A percentile compares a stretch with the other conserved stretches of the same genome.
These are phyloP conservation scores for Neurospora pannonica DNA, from an alignment of 495 filamentous ascomycete species.

Conservation along the genomic window DNA sequence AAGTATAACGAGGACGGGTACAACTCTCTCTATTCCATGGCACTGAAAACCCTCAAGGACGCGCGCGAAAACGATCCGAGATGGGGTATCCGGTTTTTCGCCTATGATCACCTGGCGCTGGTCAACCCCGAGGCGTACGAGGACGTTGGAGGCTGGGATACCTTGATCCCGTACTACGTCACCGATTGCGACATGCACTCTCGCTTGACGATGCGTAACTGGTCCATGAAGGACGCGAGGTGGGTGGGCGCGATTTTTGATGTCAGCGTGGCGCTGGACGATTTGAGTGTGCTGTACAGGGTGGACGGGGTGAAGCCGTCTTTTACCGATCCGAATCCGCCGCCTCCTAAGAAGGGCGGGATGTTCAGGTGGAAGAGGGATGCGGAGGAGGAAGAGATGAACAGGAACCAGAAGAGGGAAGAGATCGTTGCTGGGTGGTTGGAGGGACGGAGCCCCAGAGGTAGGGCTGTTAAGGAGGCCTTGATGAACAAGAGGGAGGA, in stretches of 20 bases:
- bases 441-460: background rate
- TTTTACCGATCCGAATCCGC: slow-evolving; percentile 33
- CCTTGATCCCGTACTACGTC: slow-evolving; percentile 49
- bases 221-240: slow-evolving; percentile 33
- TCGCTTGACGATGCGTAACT: slow-evolving; percentile 43
- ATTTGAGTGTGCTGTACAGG: slow-evolving; percentile 40
- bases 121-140: slow-evolving; percentile 45
- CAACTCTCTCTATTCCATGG: slow-evolving; percentile 39
- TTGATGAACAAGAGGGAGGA: background rate
- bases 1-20: slow-evolving; percentile 27
- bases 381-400: slow-evolving; percentile 14
- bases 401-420: background rate
- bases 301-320: slow-evolving; percentile 21
- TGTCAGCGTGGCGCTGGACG: slow-evolving; percentile 34
- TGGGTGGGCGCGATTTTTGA: slow-evolving; percentile 44
- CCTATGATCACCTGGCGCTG: slow-evolving; percentile 50
- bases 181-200: slow-evolving; percentile 54
- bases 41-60: slow-evolving; percentile 30
- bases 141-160: slow-evolving; percentile 51
- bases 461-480: background rate
- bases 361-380: slow-evolving; percentile 1
- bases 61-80: slow-evolving; percentile 18
- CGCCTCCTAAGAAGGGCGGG: slow-evolving; percentile 10
- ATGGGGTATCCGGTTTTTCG: slow-evolving; percentile 47
- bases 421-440: background rate